Conservation (phyloP, 116 monocot genomes). For the Cymodocea nodosa region DNA sequence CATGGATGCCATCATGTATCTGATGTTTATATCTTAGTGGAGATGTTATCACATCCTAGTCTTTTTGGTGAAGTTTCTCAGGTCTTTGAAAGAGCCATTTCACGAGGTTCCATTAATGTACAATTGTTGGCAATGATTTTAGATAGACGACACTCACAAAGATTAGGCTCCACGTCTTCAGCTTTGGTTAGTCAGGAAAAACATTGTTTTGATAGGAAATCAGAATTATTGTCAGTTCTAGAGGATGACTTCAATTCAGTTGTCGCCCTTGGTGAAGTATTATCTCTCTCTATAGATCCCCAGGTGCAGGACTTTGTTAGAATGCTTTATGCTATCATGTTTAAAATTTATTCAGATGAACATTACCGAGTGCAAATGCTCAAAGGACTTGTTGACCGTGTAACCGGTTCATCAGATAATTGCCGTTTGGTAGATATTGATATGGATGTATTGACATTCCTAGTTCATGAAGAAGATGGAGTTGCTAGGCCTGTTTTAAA, state of each 20-base stretch:
- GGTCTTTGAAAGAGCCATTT: conserved; percentile 58
- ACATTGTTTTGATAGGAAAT: conserved; percentile 25
- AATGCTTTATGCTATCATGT: conserved; percentile 85
- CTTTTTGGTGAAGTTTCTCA: conserved; percentile 71
- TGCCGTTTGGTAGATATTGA: conserved; percentile 57
- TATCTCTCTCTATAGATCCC: conserved; percentile 58
- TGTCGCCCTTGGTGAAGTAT: conserved; percentile 73
- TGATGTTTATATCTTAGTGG: conserved; percentile 66
- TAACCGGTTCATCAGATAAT: conserved; percentile 56
- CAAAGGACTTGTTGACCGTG: conserved; percentile 81
- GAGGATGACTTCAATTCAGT: conserved; percentile 68
- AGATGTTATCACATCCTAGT: conserved; percentile 54
- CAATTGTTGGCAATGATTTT: conserved; percentile 65
- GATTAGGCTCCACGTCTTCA: conserved; percentile 21
- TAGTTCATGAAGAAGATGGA: conserved; percentile 77
- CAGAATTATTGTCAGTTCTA: conserved; percentile 25
- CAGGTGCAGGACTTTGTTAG: conserved; percentile 84
- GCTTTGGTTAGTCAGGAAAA: conserved; percentile 26
- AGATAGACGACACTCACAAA: conserved; percentile 63
- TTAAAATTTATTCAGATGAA: conserved; percentile 70
- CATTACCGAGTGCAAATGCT: conserved; percentile 60
- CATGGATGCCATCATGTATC: conserved; percentile 46
- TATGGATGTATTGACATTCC: conserved; percentile 84
- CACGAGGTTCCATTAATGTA: conserved; percentile 44
- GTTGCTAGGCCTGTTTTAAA: conserved; percentile 66